Evolutionary conservation across 2,329 filamentous ascomycete species (phyloP), one percentile per base, ranked within the genome.

Genomic region (Stagonosporopsis chrysanthemi): DNA sequence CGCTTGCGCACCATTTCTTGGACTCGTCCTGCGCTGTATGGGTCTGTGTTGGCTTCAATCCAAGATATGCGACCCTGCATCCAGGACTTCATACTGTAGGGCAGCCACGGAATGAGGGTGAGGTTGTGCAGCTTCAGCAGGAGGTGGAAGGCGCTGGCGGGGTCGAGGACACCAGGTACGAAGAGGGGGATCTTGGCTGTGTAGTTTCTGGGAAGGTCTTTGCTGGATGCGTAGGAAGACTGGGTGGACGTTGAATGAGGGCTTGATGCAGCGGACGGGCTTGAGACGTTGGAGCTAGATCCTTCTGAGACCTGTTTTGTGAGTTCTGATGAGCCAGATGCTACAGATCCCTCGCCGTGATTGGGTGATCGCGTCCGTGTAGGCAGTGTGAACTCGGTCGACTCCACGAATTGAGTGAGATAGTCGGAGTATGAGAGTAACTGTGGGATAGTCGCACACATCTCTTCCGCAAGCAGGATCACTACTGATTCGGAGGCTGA

Each of bases 381-480:
- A 22, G 56, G 50, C 9, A 51, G 41, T 23, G 40, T 19, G 22
- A 36, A 46, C 5, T 58, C 42, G 15, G 45, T 47, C 9, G 31
- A 31, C 5, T 43, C 29, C 4, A 51, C 19, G 19, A 58, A 54
- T 9, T 54, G 41, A 11, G 26, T 28, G 3, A 58, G 29, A 31
- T 58, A 54, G 41, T 51, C 51, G 2, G 56, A 53, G 24, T 58
- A 54, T 8, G 56, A 54, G 15, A 58, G 62, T 24, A 72, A 24
- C 31, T 71, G 67, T 4, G 71, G 71, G 9, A 71, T 57, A 4
- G 67, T 67, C 1, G 65, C 68, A 29, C 63, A 60, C 3, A 72
- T 68, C 23, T 73, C 69, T 8, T 52, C 53, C 1, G 65, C 64
- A 11, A 66, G 23, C 3, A 56, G 4, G 22, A 50, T 31, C 2